A percentile compares a stretch with the other conserved stretches of the same genome.
phyloP scores from a whole-genome alignment of 2,329 filamentous ascomycete species.

The Penicillium glabrum region DNA sequence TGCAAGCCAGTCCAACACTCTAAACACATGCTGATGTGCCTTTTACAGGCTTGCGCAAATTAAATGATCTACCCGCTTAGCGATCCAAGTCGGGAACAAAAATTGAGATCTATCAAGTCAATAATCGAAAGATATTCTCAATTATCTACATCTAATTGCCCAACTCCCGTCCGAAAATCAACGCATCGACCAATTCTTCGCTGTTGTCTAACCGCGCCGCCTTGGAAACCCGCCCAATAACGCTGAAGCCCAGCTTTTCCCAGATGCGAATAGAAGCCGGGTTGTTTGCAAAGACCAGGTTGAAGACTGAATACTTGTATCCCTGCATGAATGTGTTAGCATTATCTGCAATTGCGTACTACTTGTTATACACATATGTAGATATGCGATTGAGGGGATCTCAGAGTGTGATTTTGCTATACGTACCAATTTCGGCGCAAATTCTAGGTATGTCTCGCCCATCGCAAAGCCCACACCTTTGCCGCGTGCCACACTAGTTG shows the following conservation, averaged over 20 bases:
- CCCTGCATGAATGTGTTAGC: slow-evolving; percentile 23
- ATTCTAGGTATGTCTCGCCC: slow-evolving; percentile 38
- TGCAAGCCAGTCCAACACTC: no score
- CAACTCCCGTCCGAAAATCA: slow-evolving; percentile 38
- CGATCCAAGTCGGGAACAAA: no score
- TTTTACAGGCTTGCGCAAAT: no score
- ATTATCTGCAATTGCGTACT: background rate
- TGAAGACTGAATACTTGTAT: slow-evolving; percentile 44
- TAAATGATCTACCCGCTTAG: no score
- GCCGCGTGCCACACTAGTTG: slow-evolving; percentile 31
- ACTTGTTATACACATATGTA: background rate
- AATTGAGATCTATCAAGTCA: no score
- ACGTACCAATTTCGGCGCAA: slow-evolving; percentile 37
- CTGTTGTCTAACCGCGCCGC: slow-evolving; percentile 38
- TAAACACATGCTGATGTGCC: no score
- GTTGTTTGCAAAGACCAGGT: slow-evolving; percentile 43
- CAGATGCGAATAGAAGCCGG: slow-evolving; percentile 40
- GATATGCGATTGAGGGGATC: background rate
- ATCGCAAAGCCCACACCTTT: slow-evolving; percentile 37
- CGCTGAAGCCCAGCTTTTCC: slow-evolving; percentile 38
- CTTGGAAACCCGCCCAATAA: slow-evolving; percentile 39
- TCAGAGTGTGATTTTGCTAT: no score
- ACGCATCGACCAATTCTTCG: slow-evolving; percentile 38
- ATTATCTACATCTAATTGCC: slow-evolving; percentile 14
- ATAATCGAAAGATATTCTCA: background rate